A percentile compares a stretch with the other conserved stretches of the same genome.
Evolutionary conservation across 1,284 basidiomycete species (phyloP).

Genomic region (Gomphus sp.): DNA sequence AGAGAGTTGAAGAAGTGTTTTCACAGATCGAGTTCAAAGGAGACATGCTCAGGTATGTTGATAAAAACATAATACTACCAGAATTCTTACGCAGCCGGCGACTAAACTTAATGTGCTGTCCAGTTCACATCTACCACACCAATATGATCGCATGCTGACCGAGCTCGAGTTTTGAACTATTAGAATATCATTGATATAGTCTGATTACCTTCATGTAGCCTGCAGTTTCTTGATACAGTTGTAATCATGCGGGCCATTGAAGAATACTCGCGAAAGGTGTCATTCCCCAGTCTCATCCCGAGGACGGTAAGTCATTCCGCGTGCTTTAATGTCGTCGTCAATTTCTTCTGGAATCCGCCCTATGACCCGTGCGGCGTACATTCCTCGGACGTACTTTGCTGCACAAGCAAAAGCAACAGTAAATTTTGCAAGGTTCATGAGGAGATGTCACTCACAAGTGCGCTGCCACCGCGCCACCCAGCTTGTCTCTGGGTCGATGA

Average conservation of each 20-base stretch:
- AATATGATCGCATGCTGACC: constrained; percentile 56
- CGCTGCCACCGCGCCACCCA: constrained; percentile 96
- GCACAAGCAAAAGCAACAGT: constrained; percentile 7
- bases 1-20: constrained; percentile 67
- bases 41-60: constrained; percentile 65
- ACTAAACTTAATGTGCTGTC: neutral
- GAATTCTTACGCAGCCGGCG: neutral
- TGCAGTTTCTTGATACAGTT: neutral
- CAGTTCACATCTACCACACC: constrained; percentile 58
- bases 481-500: constrained; percentile 82
- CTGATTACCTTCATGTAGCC: neutral
- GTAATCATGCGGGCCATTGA: neutral
- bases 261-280: neutral
- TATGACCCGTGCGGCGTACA: constrained; percentile 84
- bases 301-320: constrained; percentile 74
- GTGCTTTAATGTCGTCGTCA: constrained; percentile 63
- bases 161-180: constrained; percentile 37
- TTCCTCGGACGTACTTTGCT: constrained; percentile 82
- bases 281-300: constrained; percentile 34
- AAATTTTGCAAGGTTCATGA: constrained; percentile 1
- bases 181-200: neutral
- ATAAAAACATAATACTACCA: neutral
- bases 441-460: constrained; percentile 50
- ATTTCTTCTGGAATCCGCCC: constrained; percentile 83
- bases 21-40: constrained; percentile 72